These are phyloP conservation scores for Niveomyces coronatus DNA, from an alignment of 2,329 filamentous ascomycete genomes.

Conservation along the genomic window DNA sequence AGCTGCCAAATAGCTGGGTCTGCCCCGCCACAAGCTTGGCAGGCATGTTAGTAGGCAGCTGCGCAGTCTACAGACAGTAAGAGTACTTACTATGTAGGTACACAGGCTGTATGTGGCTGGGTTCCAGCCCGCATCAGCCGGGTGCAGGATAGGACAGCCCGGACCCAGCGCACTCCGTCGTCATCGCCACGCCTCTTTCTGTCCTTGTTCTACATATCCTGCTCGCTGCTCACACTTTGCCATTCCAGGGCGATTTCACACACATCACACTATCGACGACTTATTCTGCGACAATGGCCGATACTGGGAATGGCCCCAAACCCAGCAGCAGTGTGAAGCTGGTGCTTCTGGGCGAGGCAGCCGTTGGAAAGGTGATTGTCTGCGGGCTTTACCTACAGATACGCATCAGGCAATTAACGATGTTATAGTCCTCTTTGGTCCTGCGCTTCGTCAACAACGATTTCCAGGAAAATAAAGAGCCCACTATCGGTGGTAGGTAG, in stretches of 20 bases:
- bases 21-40: slow-evolving; percentile 7
- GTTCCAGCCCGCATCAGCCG: slow-evolving; percentile 1
- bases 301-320: slow-evolving; percentile 60
- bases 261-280: slow-evolving; percentile 6
- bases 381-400: not conserved
- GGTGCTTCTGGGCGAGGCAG: slow-evolving; percentile 91
- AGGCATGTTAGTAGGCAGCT: not conserved
- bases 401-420: slow-evolving; percentile 13
- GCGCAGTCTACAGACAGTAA: too few relatives aligned
- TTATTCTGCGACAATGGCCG: slow-evolving; percentile 23
- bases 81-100: too few relatives aligned
- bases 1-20: not conserved
- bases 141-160: slow-evolving; percentile 4
- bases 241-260: not conserved
- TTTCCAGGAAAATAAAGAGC: slow-evolving; percentile 99
- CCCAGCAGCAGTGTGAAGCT: slow-evolving; percentile 99
- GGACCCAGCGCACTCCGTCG: slow-evolving; percentile 8
- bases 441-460: slow-evolving; percentile 99
- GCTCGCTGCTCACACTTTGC: slow-evolving; percentile 15
- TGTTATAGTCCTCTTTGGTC: slow-evolving; percentile 77
- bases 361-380: slow-evolving; percentile 91
- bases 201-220: too few relatives aligned
- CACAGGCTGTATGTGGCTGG: slow-evolving; percentile 9
- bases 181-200: too few relatives aligned
- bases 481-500: slow-evolving; percentile 84